Base-by-base conservation (phyloP, 768 basidiomycete species). In the Crucibulum laeve region DNA sequence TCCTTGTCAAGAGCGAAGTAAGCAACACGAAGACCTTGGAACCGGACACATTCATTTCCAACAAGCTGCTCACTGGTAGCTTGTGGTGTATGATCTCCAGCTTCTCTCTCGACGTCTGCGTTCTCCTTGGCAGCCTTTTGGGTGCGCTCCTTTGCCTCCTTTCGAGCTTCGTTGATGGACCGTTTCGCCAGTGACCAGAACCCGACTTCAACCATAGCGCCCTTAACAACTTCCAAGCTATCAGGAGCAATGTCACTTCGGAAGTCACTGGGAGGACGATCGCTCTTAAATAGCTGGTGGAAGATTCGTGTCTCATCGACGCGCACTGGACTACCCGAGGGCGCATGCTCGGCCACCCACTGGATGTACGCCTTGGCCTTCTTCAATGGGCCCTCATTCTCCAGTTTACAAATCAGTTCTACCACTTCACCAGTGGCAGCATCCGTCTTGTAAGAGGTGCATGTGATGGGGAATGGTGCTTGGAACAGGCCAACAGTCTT, bases 401-500 rank as follows among this genome's bases (percentile, higher is more conserved):
- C 93, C 24, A 92, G 66, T 41, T 71, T 76, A 62, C 86, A 90
- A 39, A 86, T 61, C 41, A 99, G 77, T 62, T 95, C 92, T 3
- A 71, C 71, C 4, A 96, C 85, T 40, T 80, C 67, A 18, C 91
- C 89, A 0, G 82, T 82, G 2, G 61, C 55, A 3, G 83, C 71
- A 62, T 96, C 85, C 1, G 74, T 82, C 65, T 82, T 84, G 73
- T 85, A 89, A 4, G 88, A 89, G n/a, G 81, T 87, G 63, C 91
- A 95, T 18, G 92, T 93, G 58, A 99, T 87, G 5, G 94, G 91
- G 62, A 83, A 68, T 2, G 93, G 93, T 13, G 84, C 92, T 60
- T 93, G 87, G 75, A 97, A 95, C 21, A 99, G 70, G 13, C 96
- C 96, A 33, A 98, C 96, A 0, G 92, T 91, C 71, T 97, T 97